phyloP scores from a whole-genome alignment of 192 early-diverging fungal species.

The Piromyces finnis region DNA sequence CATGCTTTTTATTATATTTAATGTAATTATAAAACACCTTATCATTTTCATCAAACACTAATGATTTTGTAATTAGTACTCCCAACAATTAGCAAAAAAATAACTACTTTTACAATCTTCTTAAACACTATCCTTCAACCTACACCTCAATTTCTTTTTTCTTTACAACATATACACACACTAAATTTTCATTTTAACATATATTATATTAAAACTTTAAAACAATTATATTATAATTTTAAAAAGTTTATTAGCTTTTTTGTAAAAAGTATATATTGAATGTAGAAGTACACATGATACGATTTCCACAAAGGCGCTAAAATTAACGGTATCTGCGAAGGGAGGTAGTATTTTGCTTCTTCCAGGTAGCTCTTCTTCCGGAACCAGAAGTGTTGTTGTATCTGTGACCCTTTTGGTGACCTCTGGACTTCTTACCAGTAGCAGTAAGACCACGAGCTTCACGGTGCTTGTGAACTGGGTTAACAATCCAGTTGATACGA shows the following conservation, averaged over 20 bases:
- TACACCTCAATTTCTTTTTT: too few relatives aligned
- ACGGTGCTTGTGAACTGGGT: slow-evolving; percentile 96
- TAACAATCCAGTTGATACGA: slow-evolving; percentile 98
- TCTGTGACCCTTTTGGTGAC: slow-evolving; percentile 87
- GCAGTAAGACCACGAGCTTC: slow-evolving; percentile 95
- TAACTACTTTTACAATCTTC: too few relatives aligned
- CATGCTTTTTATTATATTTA: too few relatives aligned
- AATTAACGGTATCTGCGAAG: slow-evolving; percentile 82
- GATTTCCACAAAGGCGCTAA: neutral
- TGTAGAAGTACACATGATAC: neutral
- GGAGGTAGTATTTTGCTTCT: slow-evolving; percentile 86
- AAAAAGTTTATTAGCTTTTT: neutral
- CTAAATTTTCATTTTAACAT: too few relatives aligned
- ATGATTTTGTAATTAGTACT: too few relatives aligned
- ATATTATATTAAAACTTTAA: too few relatives aligned
- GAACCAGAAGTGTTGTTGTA: slow-evolving; percentile 95
- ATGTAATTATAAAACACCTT: too few relatives aligned
- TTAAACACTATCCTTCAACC: too few relatives aligned
- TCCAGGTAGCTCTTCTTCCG: slow-evolving; percentile 84
- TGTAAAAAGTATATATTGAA: neutral
- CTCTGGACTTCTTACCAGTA: slow-evolving; percentile 92
- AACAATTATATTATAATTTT: neutral
- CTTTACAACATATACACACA: too few relatives aligned
- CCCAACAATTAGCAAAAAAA: too few relatives aligned
- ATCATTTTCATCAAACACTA: too few relatives aligned